Base-by-base conservation (phyloP, 2,329 filamentous ascomycete genomes). In the Rutstroemia sydowiana region DNA sequence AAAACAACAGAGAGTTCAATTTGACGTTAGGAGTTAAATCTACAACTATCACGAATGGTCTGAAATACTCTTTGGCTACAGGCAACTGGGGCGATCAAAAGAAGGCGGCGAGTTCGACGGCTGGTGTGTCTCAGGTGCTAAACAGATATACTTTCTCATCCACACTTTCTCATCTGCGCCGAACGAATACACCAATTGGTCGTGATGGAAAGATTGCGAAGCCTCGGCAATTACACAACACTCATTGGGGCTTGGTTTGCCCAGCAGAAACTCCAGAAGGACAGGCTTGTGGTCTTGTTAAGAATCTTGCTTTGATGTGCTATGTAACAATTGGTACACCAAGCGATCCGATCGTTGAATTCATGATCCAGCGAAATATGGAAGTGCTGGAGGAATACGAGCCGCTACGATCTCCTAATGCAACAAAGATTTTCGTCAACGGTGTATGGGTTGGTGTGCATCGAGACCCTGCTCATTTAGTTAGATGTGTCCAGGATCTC, bases 21-120 rank as follows among this genome's bases (percentile, higher is more conserved):
- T 74, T 97, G 39, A 88, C 88, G 13, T 80, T 95, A 53, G 93
- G 90, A 60, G 86, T 97, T 65, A 97, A 96, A 73, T 84, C 87
- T 20, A 86, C 84, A 57, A 95, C 93, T 18, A 78, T 98, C 60
- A 95, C 91, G 18, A 95, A 93, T 66, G 93, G 92, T 45, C 73
- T 98, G 59, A 95, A 96, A 68, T 98, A 98, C 71, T 96, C 93
- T 48, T 76, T 98, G 56, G 92, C 93, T 23, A 98, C 93, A 13
- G 93, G 93, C 60, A 98, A 98, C 71, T 98, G 93, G 95, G 95
- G 93, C 65, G 93, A 98, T 60, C 93, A 98, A 74, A 98, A 97
- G 79, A 98, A 97, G 75, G 91, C 93, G 18, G 87, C 88, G 63
- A 92, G 86, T 61, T 88, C 91, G 1, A 97, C 95, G 58, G 93